Evolutionary conservation across 2,329 filamentous ascomycete species (phyloP), one percentile per base, ranked within the genome.

Genomic region (Diaporthe amygdali): DNA sequence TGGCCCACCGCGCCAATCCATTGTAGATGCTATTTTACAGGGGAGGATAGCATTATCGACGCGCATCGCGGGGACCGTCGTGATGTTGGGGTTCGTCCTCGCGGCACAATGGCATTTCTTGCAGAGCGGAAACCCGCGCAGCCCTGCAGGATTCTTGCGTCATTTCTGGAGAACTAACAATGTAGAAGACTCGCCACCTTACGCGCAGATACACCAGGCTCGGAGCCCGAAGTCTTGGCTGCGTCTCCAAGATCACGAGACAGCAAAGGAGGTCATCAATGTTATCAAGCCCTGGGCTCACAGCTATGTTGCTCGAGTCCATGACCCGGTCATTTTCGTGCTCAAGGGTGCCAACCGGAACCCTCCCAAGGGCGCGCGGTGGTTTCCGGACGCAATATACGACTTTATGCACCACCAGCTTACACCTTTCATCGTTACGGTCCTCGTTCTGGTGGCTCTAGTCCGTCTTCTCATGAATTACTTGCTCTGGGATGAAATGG

Each of bases 71-170:
- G 93, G 93, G 0, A 93, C 92, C 0, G 86, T 92, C 15, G 90
- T 94, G 37, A 91, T 94, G 79, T 82, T 94, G 27, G 90, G 90
- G 2, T 93, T 94, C 74, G 88, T 95, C 8, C 78, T 94, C 20
- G 89, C 92, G 52, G 89, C 93, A 0, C 93, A 95, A 75, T 93
- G 91, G 86, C 93, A 95, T 76, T 95, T 95, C 74, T 92, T 93
- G 74, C 91, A 92, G 55, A 75, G 78, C 12, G 71, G 25, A 15
- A 47, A 47, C 25, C 22, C 32, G 17, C n/a, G 51, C 14, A 71
- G 52, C n/a, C 64, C 64, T 22, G 54, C 67, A 20, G 55, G 56
- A 12, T 56, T 71, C 20, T 61, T 71, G 22, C 80, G 81, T 8
- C 73, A 86, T 17, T 75, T 78, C 8, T 77, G 77, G 70, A 77